phyloP scores from a whole-genome alignment of 768 basidiomycete species.

The Boletus barrowsii region DNA sequence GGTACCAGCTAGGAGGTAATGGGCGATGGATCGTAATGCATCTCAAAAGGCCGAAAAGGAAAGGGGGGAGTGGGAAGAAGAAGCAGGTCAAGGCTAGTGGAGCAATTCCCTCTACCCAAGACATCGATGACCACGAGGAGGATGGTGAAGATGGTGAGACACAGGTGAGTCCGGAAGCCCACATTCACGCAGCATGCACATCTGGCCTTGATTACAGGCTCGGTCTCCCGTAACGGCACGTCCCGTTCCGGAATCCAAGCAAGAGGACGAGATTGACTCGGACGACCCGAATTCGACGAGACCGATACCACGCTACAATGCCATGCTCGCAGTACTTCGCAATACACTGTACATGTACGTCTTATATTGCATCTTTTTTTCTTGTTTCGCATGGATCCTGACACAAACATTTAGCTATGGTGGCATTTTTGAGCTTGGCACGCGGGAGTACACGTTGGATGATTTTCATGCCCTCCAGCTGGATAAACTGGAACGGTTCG shows the following conservation, averaged over 20 bases:
- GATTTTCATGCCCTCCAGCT: conserved; percentile 81
- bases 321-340: conserved; percentile 81
- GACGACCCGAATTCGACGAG: conserved; percentile 64
- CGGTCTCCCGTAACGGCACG: background rate
- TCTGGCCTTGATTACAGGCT: background rate
- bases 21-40: conserved; percentile 78
- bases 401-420: conserved; percentile 57
- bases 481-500: conserved; percentile 79
- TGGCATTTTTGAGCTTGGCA: conserved; percentile 81
- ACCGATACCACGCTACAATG: conserved; percentile 78
- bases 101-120: background rate
- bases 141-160: conserved; percentile 18
- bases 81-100: conserved; percentile 27
- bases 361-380: background rate
- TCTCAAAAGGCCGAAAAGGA: conserved; percentile 62
- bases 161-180: conserved; percentile 4
- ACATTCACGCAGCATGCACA: background rate
- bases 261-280: conserved; percentile 42
- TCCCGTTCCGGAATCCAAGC: background rate
- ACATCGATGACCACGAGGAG: conserved; percentile 6
- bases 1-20: conserved; percentile 69
- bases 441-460: conserved; percentile 84
- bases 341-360: conserved; percentile 85
- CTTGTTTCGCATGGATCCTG: background rate
- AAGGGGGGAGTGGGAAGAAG: conserved; percentile 41